Base-by-base conservation (phyloP, 2,329 filamentous ascomycete genomes). In the Basipetospora chlamydospora region DNA sequence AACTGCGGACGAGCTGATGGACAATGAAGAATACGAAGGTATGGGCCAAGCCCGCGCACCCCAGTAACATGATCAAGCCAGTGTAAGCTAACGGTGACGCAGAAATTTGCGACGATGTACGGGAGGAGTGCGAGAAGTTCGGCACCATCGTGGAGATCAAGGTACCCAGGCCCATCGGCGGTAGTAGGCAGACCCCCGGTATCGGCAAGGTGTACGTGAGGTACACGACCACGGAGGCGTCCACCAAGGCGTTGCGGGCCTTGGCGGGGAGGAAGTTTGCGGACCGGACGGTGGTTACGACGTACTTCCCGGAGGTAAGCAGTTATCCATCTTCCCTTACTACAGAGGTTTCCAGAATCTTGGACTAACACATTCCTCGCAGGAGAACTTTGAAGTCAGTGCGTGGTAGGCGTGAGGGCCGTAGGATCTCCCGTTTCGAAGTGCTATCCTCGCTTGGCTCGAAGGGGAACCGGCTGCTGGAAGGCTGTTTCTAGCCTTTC, bases 131-230 rank as follows among this genome's bases (percentile, higher is more conserved):
- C 60, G 63, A 70, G 50, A 98, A 98, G 57, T 98, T 81, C 52
- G 90, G 92, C 42, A 70, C 67, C 35, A 73, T 99, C 20, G 45
- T 86, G 28, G 82, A 86, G n/a, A 64, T 96, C 58, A 98, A 98
- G 65, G 79, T 98, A 40, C 90, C 90, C 4, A 74, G 90, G 41
- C 88, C 90, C 2, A 76, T 73, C 16, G 82, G 83, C 47, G 85
- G 83, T 33, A 83, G 77, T 55, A 76, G 86, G 48, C 80, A 90
- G 53, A 83, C 80, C 16, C 73, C 84, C 21, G 90, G 90, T 32
- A 86, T 98, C 16, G 90, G 90, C 54, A 98, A 96, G 68, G 96
- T 99, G 47, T 98, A 80, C 54, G 79, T 98, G 63, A 96, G 95
- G 56, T 98, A 85, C 52, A 83, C 90, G 44, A 73, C 67, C 3